A percentile compares a stretch with the other conserved stretches of the same genome.
Evolutionary conservation across 2,329 filamentous ascomycete genomes (phyloP).

Genomic region (Colletotrichum cordylinicola): DNA sequence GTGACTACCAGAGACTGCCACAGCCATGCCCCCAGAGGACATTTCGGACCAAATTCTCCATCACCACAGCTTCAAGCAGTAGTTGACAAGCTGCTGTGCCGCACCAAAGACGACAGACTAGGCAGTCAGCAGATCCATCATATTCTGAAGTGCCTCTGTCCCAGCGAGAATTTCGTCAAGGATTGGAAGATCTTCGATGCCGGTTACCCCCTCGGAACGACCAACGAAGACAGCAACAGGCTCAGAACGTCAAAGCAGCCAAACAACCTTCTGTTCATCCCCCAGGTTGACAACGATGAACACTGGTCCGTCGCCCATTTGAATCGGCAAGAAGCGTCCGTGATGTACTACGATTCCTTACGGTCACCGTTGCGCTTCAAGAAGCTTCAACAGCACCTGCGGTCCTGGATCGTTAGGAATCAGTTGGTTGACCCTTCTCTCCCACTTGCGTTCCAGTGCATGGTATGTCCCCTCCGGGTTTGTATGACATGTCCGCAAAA

Average conservation of each 20-base stretch:
- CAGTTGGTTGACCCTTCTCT: neutral
- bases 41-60: neutral
- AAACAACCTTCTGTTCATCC: neutral
- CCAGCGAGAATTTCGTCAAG: fast-evolving
- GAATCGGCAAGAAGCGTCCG: neutral
- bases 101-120: neutral
- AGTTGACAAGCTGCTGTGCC: neutral
- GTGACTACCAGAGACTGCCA: neutral
- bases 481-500: fast-evolving
- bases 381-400: fast-evolving
- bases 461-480: neutral
- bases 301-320: neutral
- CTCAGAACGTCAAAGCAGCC: neutral
- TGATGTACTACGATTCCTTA: neutral
- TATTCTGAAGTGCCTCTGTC: neutral
- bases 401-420: neutral
- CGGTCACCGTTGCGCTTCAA: neutral
- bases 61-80: neutral
- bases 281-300: neutral
- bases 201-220: neutral
- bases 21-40: neutral
- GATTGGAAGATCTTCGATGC: neutral
- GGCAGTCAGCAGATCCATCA: neutral
- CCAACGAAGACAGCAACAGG: neutral
- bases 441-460: neutral